Conservation (phyloP, 345 rosid genomes). For the Theobroma cacao region DNA sequence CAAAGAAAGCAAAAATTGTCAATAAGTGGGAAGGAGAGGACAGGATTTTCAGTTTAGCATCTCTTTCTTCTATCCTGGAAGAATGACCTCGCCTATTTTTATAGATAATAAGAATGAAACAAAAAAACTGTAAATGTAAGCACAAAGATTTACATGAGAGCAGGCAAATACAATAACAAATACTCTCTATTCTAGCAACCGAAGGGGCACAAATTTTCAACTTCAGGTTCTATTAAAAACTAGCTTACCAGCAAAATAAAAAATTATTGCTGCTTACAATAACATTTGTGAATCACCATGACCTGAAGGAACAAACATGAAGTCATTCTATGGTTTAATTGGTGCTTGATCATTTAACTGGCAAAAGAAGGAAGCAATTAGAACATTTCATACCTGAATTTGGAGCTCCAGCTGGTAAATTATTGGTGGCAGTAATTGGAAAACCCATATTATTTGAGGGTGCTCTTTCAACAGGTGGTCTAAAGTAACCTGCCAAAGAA, state of each 20-base stretch:
- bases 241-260: constrained; percentile 4
- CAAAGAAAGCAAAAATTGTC: constrained; percentile 15
- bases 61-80: neutral
- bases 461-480: constrained; percentile 63
- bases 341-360: constrained; percentile 8
- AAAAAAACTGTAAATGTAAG: neutral
- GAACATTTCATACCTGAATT: constrained; percentile 41
- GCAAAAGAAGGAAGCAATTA: neutral
- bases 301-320: constrained; percentile 42
- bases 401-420: constrained; percentile 54
- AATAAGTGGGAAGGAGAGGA: constrained; percentile 14
- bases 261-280: neutral
- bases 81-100: neutral
- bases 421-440: constrained; percentile 48
- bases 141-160: neutral
- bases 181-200: neutral
- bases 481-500: constrained; percentile 63
- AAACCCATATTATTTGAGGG: constrained; percentile 55
- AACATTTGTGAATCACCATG: constrained; percentile 56
- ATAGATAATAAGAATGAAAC: neutral
- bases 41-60: neutral
- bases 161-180: neutral
- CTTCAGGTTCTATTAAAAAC: neutral
- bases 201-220: neutral
- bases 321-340: neutral